Conservation (phyloP, 2,329 filamentous ascomycete species). For the Ceratocystis cacaofunesta region DNA sequence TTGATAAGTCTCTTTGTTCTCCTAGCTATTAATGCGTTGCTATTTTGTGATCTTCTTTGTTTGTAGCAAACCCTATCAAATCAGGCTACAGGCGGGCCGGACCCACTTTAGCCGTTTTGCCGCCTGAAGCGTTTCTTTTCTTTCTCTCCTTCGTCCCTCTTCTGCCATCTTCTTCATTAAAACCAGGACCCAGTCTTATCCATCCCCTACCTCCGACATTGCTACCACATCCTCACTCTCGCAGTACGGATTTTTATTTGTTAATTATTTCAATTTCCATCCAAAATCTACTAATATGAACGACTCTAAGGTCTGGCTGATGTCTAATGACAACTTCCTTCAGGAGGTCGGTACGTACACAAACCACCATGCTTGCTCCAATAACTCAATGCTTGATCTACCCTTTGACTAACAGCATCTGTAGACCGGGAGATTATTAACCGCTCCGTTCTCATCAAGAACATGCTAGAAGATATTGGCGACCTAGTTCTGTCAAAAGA, state of each 20-base stretch:
- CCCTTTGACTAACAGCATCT: slow-evolving; percentile 12
- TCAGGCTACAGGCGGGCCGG: neutral
- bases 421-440: slow-evolving; percentile 71
- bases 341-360: slow-evolving; percentile 33
- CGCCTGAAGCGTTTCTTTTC: neutral
- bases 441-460: slow-evolving; percentile 91
- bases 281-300: slow-evolving; percentile 24
- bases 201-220: neutral
- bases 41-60: neutral
- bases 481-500: slow-evolving; percentile 37
- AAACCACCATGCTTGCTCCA: neutral
- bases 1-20: no score
- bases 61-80: neutral
- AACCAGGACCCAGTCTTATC: neutral
- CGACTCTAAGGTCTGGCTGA: slow-evolving; percentile 30
- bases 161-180: neutral
- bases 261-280: neutral
- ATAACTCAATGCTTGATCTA: neutral
- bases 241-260: neutral
- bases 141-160: neutral
- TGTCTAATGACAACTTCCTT: slow-evolving; percentile 36
- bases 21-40: neutral
- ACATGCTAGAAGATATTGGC: slow-evolving; percentile 90
- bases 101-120: neutral
- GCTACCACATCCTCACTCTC: no score